Evolutionary conservation across 768 basidiomycete genomes (phyloP).

Genomic region (Gelatoporia subvermispora): DNA sequence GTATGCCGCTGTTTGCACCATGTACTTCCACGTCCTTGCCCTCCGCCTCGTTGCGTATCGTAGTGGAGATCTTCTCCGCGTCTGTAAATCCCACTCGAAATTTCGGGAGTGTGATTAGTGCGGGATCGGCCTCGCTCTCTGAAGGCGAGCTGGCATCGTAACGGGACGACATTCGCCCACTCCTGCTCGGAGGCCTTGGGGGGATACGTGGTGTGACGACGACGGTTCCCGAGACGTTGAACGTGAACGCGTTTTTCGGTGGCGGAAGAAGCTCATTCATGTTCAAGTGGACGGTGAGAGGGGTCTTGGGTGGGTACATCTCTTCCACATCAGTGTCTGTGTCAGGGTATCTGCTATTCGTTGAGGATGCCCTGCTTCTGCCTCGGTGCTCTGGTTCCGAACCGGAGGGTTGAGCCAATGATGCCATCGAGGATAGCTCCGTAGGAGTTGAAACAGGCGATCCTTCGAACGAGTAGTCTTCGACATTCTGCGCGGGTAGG

Average conservation of each 20-base stretch:
- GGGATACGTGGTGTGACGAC: constrained; percentile 44
- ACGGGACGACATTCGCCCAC: constrained; percentile 11
- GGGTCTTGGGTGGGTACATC: constrained; percentile 44
- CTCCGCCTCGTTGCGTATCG: constrained; percentile 58
- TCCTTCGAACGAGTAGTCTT: constrained; percentile 76
- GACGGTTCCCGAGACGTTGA: constrained; percentile 61
- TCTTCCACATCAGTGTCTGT: constrained; percentile 13
- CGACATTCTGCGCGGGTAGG: constrained; percentile 55
- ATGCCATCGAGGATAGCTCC: constrained; percentile 33
- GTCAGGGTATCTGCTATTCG: constrained; percentile 16
- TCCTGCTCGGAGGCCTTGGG: constrained; percentile 7
- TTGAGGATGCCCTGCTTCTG: constrained; percentile 35
- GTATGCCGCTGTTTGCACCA: constrained; percentile 50
- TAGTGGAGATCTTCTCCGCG: constrained; percentile 49
- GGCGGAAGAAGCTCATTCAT: constrained; percentile 73
- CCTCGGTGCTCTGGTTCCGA: constrained; percentile 29
- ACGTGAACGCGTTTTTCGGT: constrained; percentile 58
- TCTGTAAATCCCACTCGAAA: constrained; percentile 70
- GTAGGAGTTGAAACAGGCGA: constrained; percentile 49
- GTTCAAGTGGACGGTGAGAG: constrained; percentile 72
- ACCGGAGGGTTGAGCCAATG: constrained; percentile 31
- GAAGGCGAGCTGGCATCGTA: constrained; percentile 9
- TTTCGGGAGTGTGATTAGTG: constrained; percentile 58
- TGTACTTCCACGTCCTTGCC: constrained; percentile 55
- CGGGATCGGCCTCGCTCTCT: constrained; percentile 31